Conservation (phyloP, 73 alveolate species). For the Symbiodinium pilosum region DNA sequence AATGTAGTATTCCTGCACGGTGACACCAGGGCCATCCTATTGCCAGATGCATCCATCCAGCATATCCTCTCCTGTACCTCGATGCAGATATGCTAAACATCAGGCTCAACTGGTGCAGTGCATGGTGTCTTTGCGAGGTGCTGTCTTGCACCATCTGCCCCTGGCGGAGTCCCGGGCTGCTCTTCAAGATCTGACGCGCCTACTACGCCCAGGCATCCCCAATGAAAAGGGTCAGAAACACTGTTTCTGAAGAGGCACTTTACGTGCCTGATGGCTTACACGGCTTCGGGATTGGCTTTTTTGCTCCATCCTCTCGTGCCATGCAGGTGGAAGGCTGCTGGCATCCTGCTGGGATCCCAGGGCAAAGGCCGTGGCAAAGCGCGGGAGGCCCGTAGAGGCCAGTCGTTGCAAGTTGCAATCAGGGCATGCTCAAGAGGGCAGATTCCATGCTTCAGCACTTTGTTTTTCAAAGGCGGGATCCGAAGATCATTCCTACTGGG, state of each 20-base stretch:
- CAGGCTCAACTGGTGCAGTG: background rate
- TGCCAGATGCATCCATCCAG: constrained; percentile 59
- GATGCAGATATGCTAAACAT: background rate
- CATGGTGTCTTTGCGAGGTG: constrained; percentile 10
- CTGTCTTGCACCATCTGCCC: constrained; percentile 73
- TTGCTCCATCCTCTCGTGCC: too few species aligned
- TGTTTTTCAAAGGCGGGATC: background rate
- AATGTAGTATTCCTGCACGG: constrained; percentile 30
- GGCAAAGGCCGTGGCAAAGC: constrained; percentile 62
- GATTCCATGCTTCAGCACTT: background rate
- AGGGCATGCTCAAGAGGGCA: background rate
- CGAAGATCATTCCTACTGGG: constrained; percentile 41
- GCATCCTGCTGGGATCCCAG: constrained; percentile 79
- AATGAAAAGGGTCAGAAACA: too few species aligned
- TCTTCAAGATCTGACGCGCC: constrained; percentile 1
- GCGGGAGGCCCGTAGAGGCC: constrained; percentile 18
- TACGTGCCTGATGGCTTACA: too few species aligned
- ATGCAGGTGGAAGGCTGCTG: constrained; percentile 52
- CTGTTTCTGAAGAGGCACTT: too few species aligned
- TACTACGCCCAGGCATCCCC: constrained; percentile 53
- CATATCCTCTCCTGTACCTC: constrained; percentile 61
- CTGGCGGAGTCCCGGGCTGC: constrained; percentile 28
- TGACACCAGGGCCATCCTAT: constrained; percentile 34
- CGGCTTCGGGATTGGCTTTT: too few species aligned
- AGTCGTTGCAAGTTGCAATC: background rate